Conservation (phyloP, 2,329 filamentous ascomycete species). For the Albophoma yamanashiensis region DNA sequence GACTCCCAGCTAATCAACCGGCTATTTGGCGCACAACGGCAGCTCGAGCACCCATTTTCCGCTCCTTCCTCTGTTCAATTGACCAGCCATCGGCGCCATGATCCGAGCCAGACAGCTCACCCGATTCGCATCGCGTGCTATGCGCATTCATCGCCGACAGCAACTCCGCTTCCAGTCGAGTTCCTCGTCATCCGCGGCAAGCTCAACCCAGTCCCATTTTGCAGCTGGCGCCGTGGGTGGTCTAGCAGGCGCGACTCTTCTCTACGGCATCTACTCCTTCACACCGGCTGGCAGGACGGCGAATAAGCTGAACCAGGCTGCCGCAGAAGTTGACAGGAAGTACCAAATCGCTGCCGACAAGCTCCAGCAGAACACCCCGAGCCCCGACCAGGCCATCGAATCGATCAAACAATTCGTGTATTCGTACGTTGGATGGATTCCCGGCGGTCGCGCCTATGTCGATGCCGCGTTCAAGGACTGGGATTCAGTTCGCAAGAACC, state of each 20-base stretch:
- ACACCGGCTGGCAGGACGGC: slow-evolving; percentile 31
- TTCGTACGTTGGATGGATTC: slow-evolving; percentile 61
- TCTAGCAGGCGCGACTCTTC: slow-evolving; percentile 27
- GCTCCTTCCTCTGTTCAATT: too few species aligned
- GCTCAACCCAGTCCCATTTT: slow-evolving; percentile 21
- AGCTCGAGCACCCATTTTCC: too few species aligned
- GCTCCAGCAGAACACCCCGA: slow-evolving; percentile 51
- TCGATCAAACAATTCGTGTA: slow-evolving; percentile 56
- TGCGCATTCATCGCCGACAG: slow-evolving; percentile 14
- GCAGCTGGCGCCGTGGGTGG: slow-evolving; percentile 32
- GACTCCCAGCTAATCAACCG: too few species aligned
- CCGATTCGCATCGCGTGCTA: slow-evolving; percentile 10
- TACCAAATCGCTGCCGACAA: slow-evolving; percentile 49
- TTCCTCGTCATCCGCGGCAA: slow-evolving; percentile 13
- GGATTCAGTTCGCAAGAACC: slow-evolving; percentile 59
- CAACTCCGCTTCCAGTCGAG: slow-evolving; percentile 32
- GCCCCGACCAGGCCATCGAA: slow-evolving; percentile 54
- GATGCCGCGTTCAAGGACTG: slow-evolving; percentile 61
- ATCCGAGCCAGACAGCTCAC: slow-evolving; percentile 11
- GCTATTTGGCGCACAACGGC: too few species aligned
- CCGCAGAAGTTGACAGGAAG: slow-evolving; percentile 46
- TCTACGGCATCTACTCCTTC: slow-evolving; percentile 32
- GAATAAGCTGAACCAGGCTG: slow-evolving; percentile 33
- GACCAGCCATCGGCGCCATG: too few species aligned
- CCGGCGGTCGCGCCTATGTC: slow-evolving; percentile 58